A percentile compares a stretch with the other conserved stretches of the same genome.
Evolutionary conservation across 805 yeast genomes (phyloP).

Genomic region (Naumovozyma baii): DNA sequence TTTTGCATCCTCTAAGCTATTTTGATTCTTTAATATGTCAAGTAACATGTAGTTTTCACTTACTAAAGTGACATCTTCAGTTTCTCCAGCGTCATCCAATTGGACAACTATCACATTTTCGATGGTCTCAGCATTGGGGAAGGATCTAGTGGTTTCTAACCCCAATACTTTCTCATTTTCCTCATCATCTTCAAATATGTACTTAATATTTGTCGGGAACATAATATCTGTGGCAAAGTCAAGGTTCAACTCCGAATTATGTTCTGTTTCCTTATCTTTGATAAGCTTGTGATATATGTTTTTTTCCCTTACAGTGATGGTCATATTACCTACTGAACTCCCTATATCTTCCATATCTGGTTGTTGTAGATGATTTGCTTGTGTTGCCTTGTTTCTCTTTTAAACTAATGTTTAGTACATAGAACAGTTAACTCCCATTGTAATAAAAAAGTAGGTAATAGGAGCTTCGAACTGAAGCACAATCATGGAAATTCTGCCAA

Average conservation of each 20-base stretch:
- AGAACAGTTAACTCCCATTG: too few species aligned
- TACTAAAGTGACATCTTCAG: constrained; percentile 17
- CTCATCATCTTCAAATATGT: constrained; percentile 27
- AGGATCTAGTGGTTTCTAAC: not conserved
- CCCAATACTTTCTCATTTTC: constrained; percentile 1
- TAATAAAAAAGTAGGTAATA: too few species aligned
- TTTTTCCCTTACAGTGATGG: constrained; percentile 17
- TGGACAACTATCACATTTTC: constrained; percentile 24
- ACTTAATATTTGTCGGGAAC: constrained; percentile 25
- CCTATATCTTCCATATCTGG: too few species aligned
- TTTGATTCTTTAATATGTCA: not conserved
- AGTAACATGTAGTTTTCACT: constrained; percentile 24
- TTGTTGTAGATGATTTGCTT: too few species aligned
- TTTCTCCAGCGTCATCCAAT: constrained; percentile 11
- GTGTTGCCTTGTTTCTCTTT: too few species aligned
- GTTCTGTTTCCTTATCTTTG: not conserved
- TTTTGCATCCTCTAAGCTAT: not conserved
- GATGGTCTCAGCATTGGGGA: constrained; percentile 4
- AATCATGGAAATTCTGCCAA: not conserved
- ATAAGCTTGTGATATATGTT: constrained; percentile 8
- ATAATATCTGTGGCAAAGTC: constrained; percentile 2
- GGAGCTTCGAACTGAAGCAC: not conserved
- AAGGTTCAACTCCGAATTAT: not conserved
- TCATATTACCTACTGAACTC: not conserved
- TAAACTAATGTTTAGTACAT: too few species aligned